Percentiles rank a stretch among this genome's conserved stretches.
Conservation (phyloP, 768 basidiomycete genomes). For the Arthromyces matolae region DNA sequence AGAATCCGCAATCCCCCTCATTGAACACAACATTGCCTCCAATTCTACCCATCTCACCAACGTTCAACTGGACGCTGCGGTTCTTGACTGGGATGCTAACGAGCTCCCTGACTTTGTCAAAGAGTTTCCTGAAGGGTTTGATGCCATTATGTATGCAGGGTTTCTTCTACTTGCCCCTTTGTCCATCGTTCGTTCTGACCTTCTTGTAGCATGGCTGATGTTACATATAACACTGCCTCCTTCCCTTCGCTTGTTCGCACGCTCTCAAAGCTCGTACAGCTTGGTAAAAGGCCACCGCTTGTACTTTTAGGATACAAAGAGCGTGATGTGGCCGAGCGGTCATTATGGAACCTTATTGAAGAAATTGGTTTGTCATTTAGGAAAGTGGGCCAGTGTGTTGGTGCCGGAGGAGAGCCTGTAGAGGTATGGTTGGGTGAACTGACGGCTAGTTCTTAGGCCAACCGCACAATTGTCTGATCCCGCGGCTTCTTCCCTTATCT, state of each 20-base stretch:
- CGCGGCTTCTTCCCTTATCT: too few species aligned
- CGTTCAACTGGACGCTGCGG: constrained; percentile 29
- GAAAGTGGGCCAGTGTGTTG: constrained; percentile 48
- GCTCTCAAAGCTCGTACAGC: constrained; percentile 44
- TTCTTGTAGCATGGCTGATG: constrained; percentile 77
- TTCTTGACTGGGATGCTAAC: constrained; percentile 78
- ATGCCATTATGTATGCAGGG: constrained; percentile 62
- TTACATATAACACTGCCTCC: constrained; percentile 85
- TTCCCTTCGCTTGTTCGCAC: constrained; percentile 78
- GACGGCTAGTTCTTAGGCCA: background rate
- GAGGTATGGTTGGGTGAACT: constrained; percentile 64
- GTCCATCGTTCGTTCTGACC: background rate
- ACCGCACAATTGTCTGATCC: too few species aligned
- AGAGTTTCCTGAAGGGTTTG: constrained; percentile 36
- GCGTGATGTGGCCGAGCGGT: constrained; percentile 71
- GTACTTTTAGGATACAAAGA: constrained; percentile 86
- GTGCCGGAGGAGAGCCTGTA: constrained; percentile 60
- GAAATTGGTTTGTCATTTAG: constrained; percentile 53
- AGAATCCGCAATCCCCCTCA: constrained; percentile 81
- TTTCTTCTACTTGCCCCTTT: constrained; percentile 6
- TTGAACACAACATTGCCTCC: constrained; percentile 62
- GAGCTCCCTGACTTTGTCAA: constrained; percentile 44
- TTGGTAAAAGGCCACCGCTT: constrained; percentile 30
- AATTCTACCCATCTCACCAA: constrained; percentile 36
- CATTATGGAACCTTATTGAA: constrained; percentile 62